Conservation (phyloP, 345 rosid species). For the Aquilaria sinensis region DNA sequence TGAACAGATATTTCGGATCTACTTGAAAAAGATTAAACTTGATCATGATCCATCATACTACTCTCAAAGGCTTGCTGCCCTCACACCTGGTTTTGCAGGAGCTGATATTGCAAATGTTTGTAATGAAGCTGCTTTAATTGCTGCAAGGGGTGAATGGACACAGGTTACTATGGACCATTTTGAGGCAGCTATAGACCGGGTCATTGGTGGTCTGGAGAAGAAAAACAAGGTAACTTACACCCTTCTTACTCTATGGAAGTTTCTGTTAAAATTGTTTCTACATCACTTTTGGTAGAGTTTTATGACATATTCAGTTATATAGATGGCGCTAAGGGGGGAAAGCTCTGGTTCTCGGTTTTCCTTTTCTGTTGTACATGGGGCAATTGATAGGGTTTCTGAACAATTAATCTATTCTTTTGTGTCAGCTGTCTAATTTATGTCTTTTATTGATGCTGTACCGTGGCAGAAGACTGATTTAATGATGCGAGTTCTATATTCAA, state of each 20-base stretch:
- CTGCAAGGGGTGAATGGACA: constrained; percentile 57
- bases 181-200: constrained; percentile 92
- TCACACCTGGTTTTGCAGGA: constrained; percentile 97
- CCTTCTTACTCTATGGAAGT: no score
- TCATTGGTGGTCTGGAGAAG: constrained; percentile 98
- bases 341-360: not conserved
- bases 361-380: not conserved
- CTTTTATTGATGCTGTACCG: no score
- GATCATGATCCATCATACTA: constrained; percentile 69
- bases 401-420: no score
- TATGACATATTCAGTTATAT: no score
- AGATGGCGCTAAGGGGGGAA: not conserved
- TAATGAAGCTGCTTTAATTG: constrained; percentile 94
- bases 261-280: no score
- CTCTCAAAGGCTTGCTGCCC: constrained; percentile 90
- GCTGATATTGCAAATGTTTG: constrained; percentile 96
- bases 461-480: no score
- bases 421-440: not conserved
- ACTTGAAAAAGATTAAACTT: constrained; percentile 77
- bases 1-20: constrained; percentile 78
- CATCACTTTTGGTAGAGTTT: no score
- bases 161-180: constrained; percentile 74
- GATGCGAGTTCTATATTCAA: not conserved
- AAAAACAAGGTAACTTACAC: constrained; percentile 62
- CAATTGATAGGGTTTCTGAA: not conserved